Evolutionary conservation across 306 rosid species (phyloP), one percentile per base, ranked within the genome.

Genomic region (Alnus glutinosa): DNA sequence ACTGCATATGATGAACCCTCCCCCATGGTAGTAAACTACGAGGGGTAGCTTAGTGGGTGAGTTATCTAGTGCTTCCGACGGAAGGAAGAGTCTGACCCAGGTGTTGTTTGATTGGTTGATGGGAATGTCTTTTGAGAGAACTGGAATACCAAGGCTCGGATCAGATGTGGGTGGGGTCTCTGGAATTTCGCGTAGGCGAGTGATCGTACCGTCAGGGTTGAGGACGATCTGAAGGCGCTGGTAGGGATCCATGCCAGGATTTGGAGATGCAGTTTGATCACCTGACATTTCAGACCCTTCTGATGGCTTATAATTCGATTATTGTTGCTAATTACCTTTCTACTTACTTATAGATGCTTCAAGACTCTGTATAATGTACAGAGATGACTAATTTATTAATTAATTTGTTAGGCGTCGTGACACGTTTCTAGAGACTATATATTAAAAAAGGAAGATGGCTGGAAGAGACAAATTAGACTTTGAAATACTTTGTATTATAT

Each of bases 31-130:
- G 83, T 50, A 73, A 50, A 88, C 36, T 15, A 88, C 63, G 44
- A 88, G 82, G 42, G 93, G 90, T 0, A 85, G 78, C 71, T 86
- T 79, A 9, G 64, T 19, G 64, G 48, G 2, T 48, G 79, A 10
- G 80, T 58, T 4, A 42, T 79, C 28, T 4, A 85, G 85, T 79
- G 75, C 70, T 44, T 70, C 14, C 39, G 85, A 77, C 28, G 90
- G 86, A 0, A 86, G 75, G 82, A 50, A 90, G 12, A 88, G 10
- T 13, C 92, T 59, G 4, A 79, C 82, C 8, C 28, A 83, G 75
- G 89, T 90, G 66, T 52, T 54, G 67, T 83, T 84, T 54, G 89
- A 77, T 37, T 68, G 77, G 88, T 85, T 82, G 64, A 90, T 70
- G 71, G 42, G 55, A 1, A 69, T 62, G 70, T 88, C 92, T 79